Base-by-base conservation (phyloP, 148 eudicot species). In the Camellia japonica region DNA sequence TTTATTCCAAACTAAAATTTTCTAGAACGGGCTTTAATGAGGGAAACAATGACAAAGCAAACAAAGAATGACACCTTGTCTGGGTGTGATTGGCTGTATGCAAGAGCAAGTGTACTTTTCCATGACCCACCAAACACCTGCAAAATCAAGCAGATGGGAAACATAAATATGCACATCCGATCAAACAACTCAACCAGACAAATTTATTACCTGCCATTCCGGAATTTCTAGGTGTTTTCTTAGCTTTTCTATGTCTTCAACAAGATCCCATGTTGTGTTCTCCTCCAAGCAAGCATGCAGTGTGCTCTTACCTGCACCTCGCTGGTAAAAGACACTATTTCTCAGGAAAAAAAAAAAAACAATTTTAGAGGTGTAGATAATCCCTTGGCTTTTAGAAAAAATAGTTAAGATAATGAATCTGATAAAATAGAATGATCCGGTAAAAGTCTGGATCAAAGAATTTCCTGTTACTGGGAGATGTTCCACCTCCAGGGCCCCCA, bases 401-500 rank as follows among this genome's bases (percentile, higher is more conserved):
- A 66, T 16, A 66, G 49, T 12, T 70, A 11, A 18, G 78, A 66
- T 66, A 69, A 81, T 51, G 41, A 83, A 94, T 98, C 98, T 96
- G 99, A 90, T 96, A 98, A 88, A 94, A 90, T 43, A 96, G 88
- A 84, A 96, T 83, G 46, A 96, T 96, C 80, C 97, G 85, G 82
- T 96, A 96, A 87, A 96, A 93, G 43, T 88, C 87, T 63, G 99
- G 98, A 86, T 96, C 99, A 78, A 96, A 96, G 83, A 96, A 96
- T 76, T 83, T 91, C 77, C 98, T 86, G 83, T 96, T 96, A 83
- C 87, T 89, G 9, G 99, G 97, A 67, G 99, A 87, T 44, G 99
- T 96, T 71, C 99, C 97, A 80, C 99, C 99, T 65, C 99, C 99
- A 76, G 99, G 99, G 63, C 99, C 99, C 63, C 99, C 99, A 91